These are phyloP conservation scores for Pezicula carpinea DNA, from an alignment of 2,329 filamentous ascomycete genomes.

Conservation along the genomic window DNA sequence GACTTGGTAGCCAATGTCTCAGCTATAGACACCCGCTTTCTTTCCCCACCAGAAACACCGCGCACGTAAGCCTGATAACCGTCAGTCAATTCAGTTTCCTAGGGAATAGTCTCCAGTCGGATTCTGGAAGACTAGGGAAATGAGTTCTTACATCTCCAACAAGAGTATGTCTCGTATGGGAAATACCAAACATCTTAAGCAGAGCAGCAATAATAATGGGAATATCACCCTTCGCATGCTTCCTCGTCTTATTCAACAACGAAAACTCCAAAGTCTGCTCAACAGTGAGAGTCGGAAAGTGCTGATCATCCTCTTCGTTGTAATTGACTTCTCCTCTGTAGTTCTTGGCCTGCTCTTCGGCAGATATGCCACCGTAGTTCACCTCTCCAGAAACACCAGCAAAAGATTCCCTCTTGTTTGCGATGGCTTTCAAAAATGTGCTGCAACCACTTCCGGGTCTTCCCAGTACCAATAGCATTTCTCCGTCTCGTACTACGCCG, in stretches of 20 bases:
- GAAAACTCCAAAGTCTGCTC: constrained; percentile 76
- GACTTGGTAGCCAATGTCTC: constrained; percentile 72
- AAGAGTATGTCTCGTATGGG: constrained; percentile 67
- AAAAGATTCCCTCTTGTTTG: constrained; percentile 64
- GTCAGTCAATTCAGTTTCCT: neutral
- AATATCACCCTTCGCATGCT: constrained; percentile 57
- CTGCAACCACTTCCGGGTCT: constrained; percentile 71
- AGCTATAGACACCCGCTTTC: constrained; percentile 75
- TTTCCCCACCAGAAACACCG: constrained; percentile 74
- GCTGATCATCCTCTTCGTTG: constrained; percentile 71
- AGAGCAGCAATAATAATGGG: constrained; percentile 65
- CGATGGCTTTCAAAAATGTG: constrained; percentile 72
- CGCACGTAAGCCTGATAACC: constrained; percentile 41
- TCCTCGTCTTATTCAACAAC: constrained; percentile 69
- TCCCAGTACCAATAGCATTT: constrained; percentile 71
- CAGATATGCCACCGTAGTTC: constrained; percentile 66
- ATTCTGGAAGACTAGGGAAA: constrained; percentile 31
- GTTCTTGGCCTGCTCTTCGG: constrained; percentile 60
- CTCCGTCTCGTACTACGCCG: constrained; percentile 61
- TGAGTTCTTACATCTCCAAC: constrained; percentile 55
- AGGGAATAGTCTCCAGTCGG: constrained; percentile 31
- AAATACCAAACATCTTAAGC: constrained; percentile 74
- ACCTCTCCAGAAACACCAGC: constrained; percentile 65
- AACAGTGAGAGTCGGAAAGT: constrained; percentile 70
- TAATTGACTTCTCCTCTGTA: constrained; percentile 73